Evolutionary conservation across 2,329 filamentous ascomycete genomes (phyloP).

Genomic region (Dendrostoma leiphaemia): DNA sequence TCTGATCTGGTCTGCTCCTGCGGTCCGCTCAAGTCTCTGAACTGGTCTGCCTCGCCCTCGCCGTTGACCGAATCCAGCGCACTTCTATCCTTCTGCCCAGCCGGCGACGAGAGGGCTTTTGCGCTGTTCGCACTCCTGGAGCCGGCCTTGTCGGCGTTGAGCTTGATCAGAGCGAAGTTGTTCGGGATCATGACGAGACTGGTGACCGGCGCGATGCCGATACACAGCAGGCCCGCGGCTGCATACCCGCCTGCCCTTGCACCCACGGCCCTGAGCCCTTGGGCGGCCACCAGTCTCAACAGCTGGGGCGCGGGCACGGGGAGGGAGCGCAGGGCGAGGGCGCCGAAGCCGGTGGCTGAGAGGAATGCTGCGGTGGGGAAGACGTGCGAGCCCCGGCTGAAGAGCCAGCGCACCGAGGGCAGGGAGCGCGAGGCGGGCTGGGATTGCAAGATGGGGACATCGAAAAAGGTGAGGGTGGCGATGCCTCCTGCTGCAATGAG

Average conservation of each 20-base stretch:
- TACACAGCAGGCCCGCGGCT: conserved; percentile 6
- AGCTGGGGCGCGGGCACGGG: neutral
- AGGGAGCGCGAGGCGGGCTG: conserved; percentile 35
- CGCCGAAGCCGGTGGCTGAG: conserved; percentile 28
- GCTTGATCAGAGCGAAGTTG: conserved; percentile 12
- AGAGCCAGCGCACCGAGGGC: conserved; percentile 33
- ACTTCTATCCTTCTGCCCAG: neutral
- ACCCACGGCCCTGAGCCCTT: neutral
- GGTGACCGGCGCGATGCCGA: conserved; percentile 9
- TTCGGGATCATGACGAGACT: conserved; percentile 6
- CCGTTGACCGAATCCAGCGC: conserved; percentile 1
- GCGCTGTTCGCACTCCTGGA: conserved; percentile 3
- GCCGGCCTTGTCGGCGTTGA: conserved; percentile 4
- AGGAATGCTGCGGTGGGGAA: conserved; percentile 29
- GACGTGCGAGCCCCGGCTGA: conserved; percentile 34
- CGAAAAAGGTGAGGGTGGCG: conserved; percentile 31
- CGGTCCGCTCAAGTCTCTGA: conserved; percentile 7
- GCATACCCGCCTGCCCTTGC: neutral
- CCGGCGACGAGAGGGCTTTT: neutral
- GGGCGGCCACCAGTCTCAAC: neutral
- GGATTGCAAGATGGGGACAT: conserved; percentile 28
- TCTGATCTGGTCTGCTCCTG: neutral
- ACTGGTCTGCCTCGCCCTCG: neutral
- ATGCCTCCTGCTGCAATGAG: conserved; percentile 33
- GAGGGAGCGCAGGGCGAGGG: conserved; percentile 23